These are phyloP conservation scores for Trapa bicornis DNA, from an alignment of 345 rosid species.

Conservation along the genomic window DNA sequence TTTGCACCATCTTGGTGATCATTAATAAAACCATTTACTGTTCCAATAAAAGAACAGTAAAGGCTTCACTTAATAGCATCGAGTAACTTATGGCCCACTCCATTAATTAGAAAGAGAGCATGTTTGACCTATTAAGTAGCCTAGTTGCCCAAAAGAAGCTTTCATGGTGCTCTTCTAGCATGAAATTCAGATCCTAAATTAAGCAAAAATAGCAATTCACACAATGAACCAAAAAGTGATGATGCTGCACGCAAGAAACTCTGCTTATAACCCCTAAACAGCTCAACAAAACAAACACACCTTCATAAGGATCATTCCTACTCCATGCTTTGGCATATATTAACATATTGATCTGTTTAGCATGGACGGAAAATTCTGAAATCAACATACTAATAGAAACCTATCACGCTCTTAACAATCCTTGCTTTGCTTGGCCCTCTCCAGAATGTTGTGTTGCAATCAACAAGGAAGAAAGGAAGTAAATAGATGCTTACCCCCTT, in stretches of 20 bases:
- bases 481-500: constrained; percentile 10
- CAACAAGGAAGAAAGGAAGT: background rate
- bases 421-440: background rate
- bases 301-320: background rate
- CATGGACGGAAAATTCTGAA: background rate
- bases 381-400: background rate
- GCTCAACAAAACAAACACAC: too few relatives aligned
- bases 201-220: background rate
- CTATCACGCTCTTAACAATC: background rate
- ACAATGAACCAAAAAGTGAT: background rate
- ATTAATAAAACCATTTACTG: too few relatives aligned
- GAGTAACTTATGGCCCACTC: background rate
- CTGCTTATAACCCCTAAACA: background rate
- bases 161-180: background rate
- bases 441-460: background rate
- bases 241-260: background rate
- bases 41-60: background rate
- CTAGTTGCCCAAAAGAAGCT: background rate
- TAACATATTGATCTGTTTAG: background rate
- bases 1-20: too few relatives aligned
- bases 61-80: background rate
- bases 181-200: background rate
- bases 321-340: background rate
- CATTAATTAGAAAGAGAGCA: background rate
- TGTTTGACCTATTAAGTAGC: background rate